Evolutionary conservation across 371 early-diverging fungal genomes (phyloP).

Genomic region (Actinomortierella ambigua): DNA sequence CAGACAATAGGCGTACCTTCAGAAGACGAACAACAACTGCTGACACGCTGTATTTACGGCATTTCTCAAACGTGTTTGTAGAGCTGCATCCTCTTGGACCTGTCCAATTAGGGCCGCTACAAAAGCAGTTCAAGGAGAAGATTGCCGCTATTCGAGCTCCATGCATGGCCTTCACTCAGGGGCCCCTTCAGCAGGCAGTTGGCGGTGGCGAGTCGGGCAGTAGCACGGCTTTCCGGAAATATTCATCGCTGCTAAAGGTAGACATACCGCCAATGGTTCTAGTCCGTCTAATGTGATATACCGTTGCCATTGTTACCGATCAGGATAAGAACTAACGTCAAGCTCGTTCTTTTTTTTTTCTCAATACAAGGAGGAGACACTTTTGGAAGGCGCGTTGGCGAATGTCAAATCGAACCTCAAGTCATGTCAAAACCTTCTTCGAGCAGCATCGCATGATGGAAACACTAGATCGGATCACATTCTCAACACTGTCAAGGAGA

Average conservation of each 20-base stretch:
- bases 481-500: slow-evolving; percentile 51
- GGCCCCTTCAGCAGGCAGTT: slow-evolving; percentile 62
- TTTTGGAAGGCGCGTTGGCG: slow-evolving; percentile 55
- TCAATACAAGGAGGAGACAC: slow-evolving; percentile 56
- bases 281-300: neutral
- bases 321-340: neutral
- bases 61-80: slow-evolving; percentile 8
- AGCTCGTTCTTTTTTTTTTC: no score
- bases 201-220: slow-evolving; percentile 58
- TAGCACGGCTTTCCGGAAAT: slow-evolving; percentile 59
- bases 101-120: slow-evolving; percentile 54
- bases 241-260: slow-evolving; percentile 61
- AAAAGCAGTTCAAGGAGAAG: slow-evolving; percentile 55
- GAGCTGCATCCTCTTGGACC: slow-evolving; percentile 62
- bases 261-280: neutral
- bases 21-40: no score
- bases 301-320: neutral
- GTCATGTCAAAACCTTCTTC: slow-evolving; percentile 37
- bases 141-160: slow-evolving; percentile 59
- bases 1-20: no score
- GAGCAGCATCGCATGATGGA: slow-evolving; percentile 49
- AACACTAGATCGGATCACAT: slow-evolving; percentile 50
- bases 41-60: neutral
- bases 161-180: slow-evolving; percentile 63
- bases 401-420: slow-evolving; percentile 53